phyloP scores from a whole-genome alignment of 192 early-diverging fungal species.

The Umbelopsis vinacea region DNA sequence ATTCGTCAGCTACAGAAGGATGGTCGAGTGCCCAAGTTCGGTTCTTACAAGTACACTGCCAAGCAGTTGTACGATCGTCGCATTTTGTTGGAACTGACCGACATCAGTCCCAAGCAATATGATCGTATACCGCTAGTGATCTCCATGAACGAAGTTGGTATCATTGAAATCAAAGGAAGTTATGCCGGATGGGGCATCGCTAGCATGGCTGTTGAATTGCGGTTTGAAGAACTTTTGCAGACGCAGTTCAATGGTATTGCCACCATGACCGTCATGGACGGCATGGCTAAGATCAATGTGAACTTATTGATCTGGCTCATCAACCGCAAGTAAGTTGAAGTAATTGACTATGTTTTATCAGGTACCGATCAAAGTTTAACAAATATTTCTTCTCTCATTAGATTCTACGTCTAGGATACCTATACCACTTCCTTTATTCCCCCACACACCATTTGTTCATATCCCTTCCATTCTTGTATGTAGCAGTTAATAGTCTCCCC shows the following conservation, averaged over 20 bases:
- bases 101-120: slow-evolving; percentile 83
- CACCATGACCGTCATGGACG: slow-evolving; percentile 91
- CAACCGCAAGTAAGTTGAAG: slow-evolving; percentile 87
- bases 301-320: slow-evolving; percentile 94
- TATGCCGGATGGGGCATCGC: slow-evolving; percentile 72
- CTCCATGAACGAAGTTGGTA: slow-evolving; percentile 88
- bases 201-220: slow-evolving; percentile 76
- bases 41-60: slow-evolving; percentile 98
- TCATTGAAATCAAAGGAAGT: slow-evolving; percentile 88
- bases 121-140: slow-evolving; percentile 88
- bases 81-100: slow-evolving; percentile 86
- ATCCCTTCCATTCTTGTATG: slow-evolving; percentile 3
- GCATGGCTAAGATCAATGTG: slow-evolving; percentile 92
- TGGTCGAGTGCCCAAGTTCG: slow-evolving; percentile 92
- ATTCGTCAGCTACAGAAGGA: slow-evolving; percentile 81
- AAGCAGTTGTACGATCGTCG: slow-evolving; percentile 91
- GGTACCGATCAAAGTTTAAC: neutral
- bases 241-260: slow-evolving; percentile 92
- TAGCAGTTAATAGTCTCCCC: neutral
- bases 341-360: neutral
- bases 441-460: neutral
- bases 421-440: neutral
- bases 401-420: slow-evolving; percentile 25
- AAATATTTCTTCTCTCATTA: neutral
- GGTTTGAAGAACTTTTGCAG: slow-evolving; percentile 93